Base-by-base conservation (phyloP, 225 moss, liverwort and hornwort genomes). In the Straminergon stramineum region DNA sequence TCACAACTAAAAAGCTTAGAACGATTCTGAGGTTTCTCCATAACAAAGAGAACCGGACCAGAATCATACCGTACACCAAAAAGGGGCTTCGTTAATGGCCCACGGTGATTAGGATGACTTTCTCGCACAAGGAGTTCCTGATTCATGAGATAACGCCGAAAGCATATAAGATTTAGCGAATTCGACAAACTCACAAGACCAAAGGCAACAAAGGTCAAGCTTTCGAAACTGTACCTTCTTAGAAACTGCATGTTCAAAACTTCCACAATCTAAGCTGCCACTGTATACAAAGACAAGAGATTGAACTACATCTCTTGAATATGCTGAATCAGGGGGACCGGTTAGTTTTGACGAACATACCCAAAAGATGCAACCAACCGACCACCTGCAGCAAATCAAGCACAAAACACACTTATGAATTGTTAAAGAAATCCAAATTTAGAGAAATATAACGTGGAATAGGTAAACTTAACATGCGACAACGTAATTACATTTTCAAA, bases 361-460 rank as follows among this genome's bases (percentile, higher is more conserved):
- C 98, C 98, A 95, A 89, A 98, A 98, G 82, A 98, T 97, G 90
- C 98, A 98, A 75, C 98, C 98, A 75, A 98, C 93, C 39, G 98
- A 96, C 98, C 98, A 98, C 91, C 97, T 98, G 96, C 84, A 71
- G 79, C 84, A 91, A 48, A 90, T n/a, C 77, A 93, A 71, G 69
- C 89, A 89, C 63, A 63, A 85, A 75, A 90, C 87, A 91, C 57
- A 89, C 55, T 82, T 79, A 37, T 64, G 76, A 91, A 82, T 68
- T 83, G 32, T 85, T 82, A 41, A 7, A 52, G 20, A 79, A 90
- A 89, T 75, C 37, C 4, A 75, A 75, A 90, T 57, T 57, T 67
- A 43, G 45, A 80, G 66, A 87, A 64, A 53, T 14, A 61, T 28
- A 32, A 56, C n/a, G 55, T 69, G n/a, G 73, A 82, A 61, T 31